Base-by-base conservation (phyloP, 768 basidiomycete genomes). In the Symmetrospora coprosmae region DNA sequence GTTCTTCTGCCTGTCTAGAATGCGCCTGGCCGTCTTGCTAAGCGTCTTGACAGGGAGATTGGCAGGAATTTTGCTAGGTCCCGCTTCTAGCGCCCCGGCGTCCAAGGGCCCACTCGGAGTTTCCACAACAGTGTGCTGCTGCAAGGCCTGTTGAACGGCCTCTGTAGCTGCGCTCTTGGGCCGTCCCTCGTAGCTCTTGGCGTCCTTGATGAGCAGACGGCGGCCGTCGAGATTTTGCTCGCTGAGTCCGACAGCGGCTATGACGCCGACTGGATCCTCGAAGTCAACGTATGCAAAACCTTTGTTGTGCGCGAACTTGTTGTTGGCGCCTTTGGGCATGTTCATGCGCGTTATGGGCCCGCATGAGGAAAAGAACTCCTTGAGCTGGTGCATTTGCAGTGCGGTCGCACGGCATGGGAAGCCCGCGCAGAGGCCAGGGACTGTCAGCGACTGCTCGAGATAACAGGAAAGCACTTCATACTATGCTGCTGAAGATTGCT, bases 201-300 rank as follows among this genome's bases (percentile, higher is more conserved):
- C 89, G 65, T 88, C 85, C 77, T 99, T 99, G 65, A 99, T 94
- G 43, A 99, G 79, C 13, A 97, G 74, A 60, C 82, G 82, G 64
- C 94, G 78, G 5, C 92, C 92, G 28, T 91, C 79, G 14, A 96
- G 75, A 53, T 80, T 80, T 33, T 80, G 76, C 72, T 99, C 94
- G 3, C 88, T 87, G 40, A 84, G 75, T 2, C 80, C 76, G 63
- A 96, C 85, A 30, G 90, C 92, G 40, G 78, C 74, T 2, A 68
- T 69, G 69, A 92, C 86, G 13, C 80, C 82, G 31, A 89, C 86
- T 0, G 78, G 73, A 1, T 83, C 83, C 2, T 81, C 78, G 71
- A 97, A 94, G 74, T 97, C 92, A 61, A 97, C 85, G 74, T 96
- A 96, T 35, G 94, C 94, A 72, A 89, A 99, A 87, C 87, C 87